phyloP scores from a whole-genome alignment of 2,329 filamentous ascomycete genomes.

The Epichloe baconii region DNA sequence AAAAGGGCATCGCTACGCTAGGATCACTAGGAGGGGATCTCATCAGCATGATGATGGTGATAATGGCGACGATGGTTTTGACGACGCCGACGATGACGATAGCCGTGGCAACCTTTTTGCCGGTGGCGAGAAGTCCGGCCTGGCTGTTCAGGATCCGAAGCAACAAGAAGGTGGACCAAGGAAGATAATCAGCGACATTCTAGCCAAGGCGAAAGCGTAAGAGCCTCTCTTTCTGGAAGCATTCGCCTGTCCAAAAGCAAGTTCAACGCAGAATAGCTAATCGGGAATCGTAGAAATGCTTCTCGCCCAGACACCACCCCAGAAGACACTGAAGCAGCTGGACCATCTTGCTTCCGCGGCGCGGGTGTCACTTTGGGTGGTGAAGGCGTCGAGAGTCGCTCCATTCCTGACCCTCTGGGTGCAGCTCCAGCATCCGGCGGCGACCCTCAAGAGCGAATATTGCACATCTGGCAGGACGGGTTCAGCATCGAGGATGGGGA shows the following conservation, averaged over 20 bases:
- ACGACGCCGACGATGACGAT: constrained; percentile 43
- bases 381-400: constrained; percentile 58
- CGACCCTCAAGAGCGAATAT: constrained; percentile 49
- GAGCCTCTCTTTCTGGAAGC: constrained; percentile 7
- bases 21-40: constrained; percentile 36
- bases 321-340: constrained; percentile 35
- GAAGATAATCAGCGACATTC: constrained; percentile 48
- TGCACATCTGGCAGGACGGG: constrained; percentile 74
- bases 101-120: constrained; percentile 60
- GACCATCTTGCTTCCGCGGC: constrained; percentile 48
- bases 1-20: constrained; percentile 49
- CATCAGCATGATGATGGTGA: constrained; percentile 42
- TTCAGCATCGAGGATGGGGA: constrained; percentile 77
- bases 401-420: constrained; percentile 47
- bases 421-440: constrained; percentile 15
- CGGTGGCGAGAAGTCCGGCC: constrained; percentile 70
- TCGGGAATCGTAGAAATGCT: constrained; percentile 38
- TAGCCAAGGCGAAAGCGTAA: constrained; percentile 51
- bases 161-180: constrained; percentile 32
- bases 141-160: constrained; percentile 51
- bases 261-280: background rate
- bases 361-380: constrained; percentile 65
- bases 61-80: constrained; percentile 45
- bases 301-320: constrained; percentile 37
- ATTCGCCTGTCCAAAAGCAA: background rate